Conservation (phyloP, 2,329 filamentous ascomycete genomes). For the Aureobasidium pullulans region DNA sequence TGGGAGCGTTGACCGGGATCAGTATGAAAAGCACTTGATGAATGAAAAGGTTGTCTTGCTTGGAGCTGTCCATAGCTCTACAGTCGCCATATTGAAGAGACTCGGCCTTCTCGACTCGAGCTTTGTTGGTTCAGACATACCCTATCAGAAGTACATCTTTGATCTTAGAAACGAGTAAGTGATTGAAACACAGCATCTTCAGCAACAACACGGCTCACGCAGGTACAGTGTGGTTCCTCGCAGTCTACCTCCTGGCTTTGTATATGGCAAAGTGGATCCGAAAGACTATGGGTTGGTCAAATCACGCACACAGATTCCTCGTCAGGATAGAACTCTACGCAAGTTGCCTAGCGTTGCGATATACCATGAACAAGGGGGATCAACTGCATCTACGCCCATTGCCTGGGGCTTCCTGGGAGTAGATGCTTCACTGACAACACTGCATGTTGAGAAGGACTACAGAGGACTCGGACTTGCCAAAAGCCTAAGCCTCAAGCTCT, state of each 20-base stretch:
- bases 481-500: conserved; percentile 50
- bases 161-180: conserved; percentile 10
- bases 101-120: conserved; percentile 19
- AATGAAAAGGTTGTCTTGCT: conserved; percentile 18
- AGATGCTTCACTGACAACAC: conserved; percentile 54
- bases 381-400: conserved; percentile 46
- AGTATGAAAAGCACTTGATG: conserved; percentile 7
- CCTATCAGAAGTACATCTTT: conserved; percentile 17
- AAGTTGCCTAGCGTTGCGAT: conserved; percentile 33
- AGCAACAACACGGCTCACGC: background rate
- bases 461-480: conserved; percentile 59
- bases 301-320: conserved; percentile 49
- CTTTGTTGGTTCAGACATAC: conserved; percentile 13
- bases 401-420: conserved; percentile 59
- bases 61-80: conserved; percentile 25
- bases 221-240: background rate
- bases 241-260: conserved; percentile 37
- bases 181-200: background rate
- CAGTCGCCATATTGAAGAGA: conserved; percentile 18
- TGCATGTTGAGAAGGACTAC: conserved; percentile 54
- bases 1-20: background rate
- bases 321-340: conserved; percentile 42
- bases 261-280: conserved; percentile 48
- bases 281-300: conserved; percentile 51
- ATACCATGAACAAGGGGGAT: conserved; percentile 22